Conservation (phyloP, 2,329 filamentous ascomycete genomes). For the Sporothrix sp. region DNA sequence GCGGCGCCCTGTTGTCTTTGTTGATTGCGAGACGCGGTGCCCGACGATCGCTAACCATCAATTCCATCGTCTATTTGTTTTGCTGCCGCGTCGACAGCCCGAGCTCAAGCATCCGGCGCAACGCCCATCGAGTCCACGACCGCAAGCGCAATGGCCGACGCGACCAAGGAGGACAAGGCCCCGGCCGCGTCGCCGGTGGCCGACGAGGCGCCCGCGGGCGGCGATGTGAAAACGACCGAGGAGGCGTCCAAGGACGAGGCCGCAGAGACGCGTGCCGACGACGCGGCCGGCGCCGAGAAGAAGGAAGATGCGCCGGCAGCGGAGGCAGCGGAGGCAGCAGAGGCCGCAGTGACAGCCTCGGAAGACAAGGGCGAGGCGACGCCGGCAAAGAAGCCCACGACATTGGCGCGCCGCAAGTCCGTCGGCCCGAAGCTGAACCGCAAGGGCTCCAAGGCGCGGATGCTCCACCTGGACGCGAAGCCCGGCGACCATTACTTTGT, state of each 20-base stretch:
- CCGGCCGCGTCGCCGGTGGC: slow-evolving; percentile 21
- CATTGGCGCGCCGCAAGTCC: slow-evolving; percentile 63
- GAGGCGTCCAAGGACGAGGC: slow-evolving; percentile 18
- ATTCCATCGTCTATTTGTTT: neutral
- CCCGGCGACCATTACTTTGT: slow-evolving; percentile 89
- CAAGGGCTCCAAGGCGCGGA: slow-evolving; percentile 68
- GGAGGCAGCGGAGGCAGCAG: slow-evolving; percentile 10
- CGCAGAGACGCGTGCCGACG: neutral
- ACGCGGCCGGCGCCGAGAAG: slow-evolving; percentile 17
- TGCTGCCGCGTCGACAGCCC: neutral
- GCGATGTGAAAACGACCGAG: slow-evolving; percentile 24
- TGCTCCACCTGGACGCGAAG: slow-evolving; percentile 67
- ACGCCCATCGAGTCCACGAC: neutral
- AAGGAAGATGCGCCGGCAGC: slow-evolving; percentile 17
- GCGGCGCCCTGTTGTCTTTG: too few species aligned
- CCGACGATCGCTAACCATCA: neutral
- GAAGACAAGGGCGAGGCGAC: slow-evolving; percentile 29
- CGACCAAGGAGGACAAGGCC: slow-evolving; percentile 12
- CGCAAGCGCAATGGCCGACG: slow-evolving; percentile 14
- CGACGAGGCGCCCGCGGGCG: slow-evolving; percentile 29
- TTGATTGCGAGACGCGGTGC: neutral
- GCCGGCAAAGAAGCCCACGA: slow-evolving; percentile 20
- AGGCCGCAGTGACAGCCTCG: slow-evolving; percentile 25
- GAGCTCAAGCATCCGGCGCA: neutral
- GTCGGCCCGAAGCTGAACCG: slow-evolving; percentile 70